Conservation (phyloP, 768 basidiomycete species). For the Coprinellus micaceus region DNA sequence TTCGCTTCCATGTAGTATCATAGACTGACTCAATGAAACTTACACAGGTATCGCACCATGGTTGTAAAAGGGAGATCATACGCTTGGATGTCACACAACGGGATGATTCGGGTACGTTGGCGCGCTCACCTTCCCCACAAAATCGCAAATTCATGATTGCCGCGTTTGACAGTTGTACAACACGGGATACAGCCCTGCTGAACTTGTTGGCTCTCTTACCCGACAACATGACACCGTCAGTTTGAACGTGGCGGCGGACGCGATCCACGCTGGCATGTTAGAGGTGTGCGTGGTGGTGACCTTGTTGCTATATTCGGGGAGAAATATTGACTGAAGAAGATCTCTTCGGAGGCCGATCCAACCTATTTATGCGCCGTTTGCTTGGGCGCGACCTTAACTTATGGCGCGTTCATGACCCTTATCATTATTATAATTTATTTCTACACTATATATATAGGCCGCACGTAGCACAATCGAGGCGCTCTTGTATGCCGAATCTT, state of each 20-base stretch:
- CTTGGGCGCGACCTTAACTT: too few species aligned
- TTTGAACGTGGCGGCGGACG: conserved; percentile 7
- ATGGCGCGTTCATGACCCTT: too few species aligned
- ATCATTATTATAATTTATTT: too few species aligned
- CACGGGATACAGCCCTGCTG: conserved; percentile 9
- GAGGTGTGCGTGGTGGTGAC: conserved; percentile 6
- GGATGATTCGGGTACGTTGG: conserved; percentile 1
- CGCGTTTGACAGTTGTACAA: conserved; percentile 10
- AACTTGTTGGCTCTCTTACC: conserved; percentile 2
- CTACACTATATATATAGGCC: too few species aligned
- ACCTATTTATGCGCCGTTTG: too few species aligned
- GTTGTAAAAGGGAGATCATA: conserved; percentile 7
- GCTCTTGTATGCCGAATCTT: too few species aligned
- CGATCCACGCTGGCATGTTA: conserved; percentile 5
- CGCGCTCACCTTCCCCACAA: neutral
- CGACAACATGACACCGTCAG: neutral
- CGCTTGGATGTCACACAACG: conserved; percentile 4
- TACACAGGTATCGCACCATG: conserved; percentile 11
- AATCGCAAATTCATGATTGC: neutral
- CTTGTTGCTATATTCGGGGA: conserved; percentile 7
- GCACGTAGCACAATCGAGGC: too few species aligned
- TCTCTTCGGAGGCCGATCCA: too few species aligned
- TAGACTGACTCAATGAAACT: too few species aligned
- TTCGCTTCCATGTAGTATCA: too few species aligned
- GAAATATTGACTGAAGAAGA: conserved; percentile 4